phyloP scores from a whole-genome alignment of 768 basidiomycete genomes.

The Multifurca ochricompacta region DNA sequence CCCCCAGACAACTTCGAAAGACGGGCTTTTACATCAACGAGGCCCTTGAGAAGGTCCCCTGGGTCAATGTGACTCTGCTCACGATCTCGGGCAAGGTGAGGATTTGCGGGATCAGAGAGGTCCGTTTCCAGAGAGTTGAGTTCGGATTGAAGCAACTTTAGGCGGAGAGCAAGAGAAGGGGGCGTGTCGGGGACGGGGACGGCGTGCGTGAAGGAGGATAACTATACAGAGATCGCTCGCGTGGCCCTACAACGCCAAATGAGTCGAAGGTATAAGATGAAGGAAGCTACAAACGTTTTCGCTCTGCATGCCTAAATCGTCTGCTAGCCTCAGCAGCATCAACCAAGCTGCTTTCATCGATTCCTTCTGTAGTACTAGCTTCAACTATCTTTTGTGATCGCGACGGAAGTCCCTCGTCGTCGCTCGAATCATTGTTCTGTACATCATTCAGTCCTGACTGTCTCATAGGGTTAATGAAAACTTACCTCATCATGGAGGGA shows the following conservation, averaged over 20 bases:
- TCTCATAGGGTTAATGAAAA: constrained; percentile 7
- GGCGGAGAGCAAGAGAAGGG: constrained; percentile 28
- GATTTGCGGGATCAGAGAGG: constrained; percentile 74
- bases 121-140: constrained; percentile 73
- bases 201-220: constrained; percentile 64
- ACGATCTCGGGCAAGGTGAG: constrained; percentile 49
- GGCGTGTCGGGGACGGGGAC: constrained; percentile 34
- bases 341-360: constrained; percentile 60
- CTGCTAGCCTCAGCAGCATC: constrained; percentile 59
- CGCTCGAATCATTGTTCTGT: constrained; percentile 53
- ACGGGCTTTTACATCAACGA: constrained; percentile 66
- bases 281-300: constrained; percentile 31
- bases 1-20: constrained; percentile 59
- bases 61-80: constrained; percentile 59
- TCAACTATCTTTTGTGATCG: constrained; percentile 36
- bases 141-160: constrained; percentile 68
- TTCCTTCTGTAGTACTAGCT: constrained; percentile 46
- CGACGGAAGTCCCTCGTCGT: constrained; percentile 50
- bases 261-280: background rate
- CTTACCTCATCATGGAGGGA: constrained; percentile 45
- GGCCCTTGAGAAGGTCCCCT: constrained; percentile 65
- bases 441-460: background rate
- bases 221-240: constrained; percentile 45
- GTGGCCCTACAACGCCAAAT: constrained; percentile 36
- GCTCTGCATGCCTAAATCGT: constrained; percentile 67